Percentiles rank a stretch among this genome's conserved stretches.
Conservation (phyloP, 2,329 filamentous ascomycete genomes). For the Xylaria arbuscula region DNA sequence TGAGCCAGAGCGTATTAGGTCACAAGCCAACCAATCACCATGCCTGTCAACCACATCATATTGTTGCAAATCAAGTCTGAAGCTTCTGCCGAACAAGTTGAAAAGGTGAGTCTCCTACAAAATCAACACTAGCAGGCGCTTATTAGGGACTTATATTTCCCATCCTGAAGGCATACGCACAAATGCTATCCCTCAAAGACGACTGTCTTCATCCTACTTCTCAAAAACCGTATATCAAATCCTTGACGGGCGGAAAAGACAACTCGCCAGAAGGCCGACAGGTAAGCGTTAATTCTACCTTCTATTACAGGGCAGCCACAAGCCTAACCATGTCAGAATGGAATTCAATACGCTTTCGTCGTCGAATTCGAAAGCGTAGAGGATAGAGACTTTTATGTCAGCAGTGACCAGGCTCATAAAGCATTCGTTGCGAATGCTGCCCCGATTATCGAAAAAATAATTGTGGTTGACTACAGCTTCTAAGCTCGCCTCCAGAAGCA, state of each 20-base stretch:
- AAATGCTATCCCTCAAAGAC: constrained; percentile 67
- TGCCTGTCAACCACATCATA: constrained; percentile 47
- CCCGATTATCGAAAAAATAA: constrained; percentile 52
- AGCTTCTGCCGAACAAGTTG: constrained; percentile 32
- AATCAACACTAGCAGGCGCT: background rate
- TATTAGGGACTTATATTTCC: background rate
- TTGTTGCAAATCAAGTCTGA: constrained; percentile 47
- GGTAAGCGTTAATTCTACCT: constrained; percentile 54
- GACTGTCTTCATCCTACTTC: constrained; percentile 70
- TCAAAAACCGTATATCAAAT: constrained; percentile 69
- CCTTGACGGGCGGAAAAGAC: constrained; percentile 68
- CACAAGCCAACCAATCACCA: constrained; percentile 18
- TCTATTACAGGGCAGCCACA: background rate
- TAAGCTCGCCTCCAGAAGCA: background rate
- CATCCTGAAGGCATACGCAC: constrained; percentile 28
- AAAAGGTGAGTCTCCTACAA: constrained; percentile 29
- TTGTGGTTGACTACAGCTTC: constrained; percentile 53
- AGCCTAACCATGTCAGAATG: constrained; percentile 48
- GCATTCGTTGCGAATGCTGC: constrained; percentile 52
- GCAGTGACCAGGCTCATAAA: constrained; percentile 54
- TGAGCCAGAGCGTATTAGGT: background rate
- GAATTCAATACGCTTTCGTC: constrained; percentile 57
- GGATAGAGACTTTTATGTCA: constrained; percentile 57
- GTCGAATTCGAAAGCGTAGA: constrained; percentile 54
- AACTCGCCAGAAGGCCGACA: constrained; percentile 70